These are phyloP conservation scores for Aspergillus sp. DNA, from an alignment of 2,329 filamentous ascomycete genomes.

Conservation along the genomic window DNA sequence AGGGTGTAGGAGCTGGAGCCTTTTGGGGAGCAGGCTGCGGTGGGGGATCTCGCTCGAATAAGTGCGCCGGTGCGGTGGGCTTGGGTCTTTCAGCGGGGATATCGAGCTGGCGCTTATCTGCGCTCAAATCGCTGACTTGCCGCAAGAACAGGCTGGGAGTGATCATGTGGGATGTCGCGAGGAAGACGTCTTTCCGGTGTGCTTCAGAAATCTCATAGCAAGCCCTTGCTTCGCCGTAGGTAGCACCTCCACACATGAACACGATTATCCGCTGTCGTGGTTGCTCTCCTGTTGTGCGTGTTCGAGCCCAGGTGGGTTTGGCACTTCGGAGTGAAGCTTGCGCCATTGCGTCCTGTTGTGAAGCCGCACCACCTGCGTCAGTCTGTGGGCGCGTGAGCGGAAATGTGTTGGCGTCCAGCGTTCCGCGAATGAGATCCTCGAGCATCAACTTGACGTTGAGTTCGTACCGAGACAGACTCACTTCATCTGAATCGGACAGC, in stretches of 20 bases:
- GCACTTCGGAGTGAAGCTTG: conserved; percentile 83
- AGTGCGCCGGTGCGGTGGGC: conserved; percentile 79
- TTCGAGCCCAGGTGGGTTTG: conserved; percentile 93
- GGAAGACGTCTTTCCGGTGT: conserved; percentile 79
- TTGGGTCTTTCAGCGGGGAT: conserved; percentile 80
- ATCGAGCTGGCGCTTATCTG: conserved; percentile 74
- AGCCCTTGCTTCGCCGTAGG: conserved; percentile 83
- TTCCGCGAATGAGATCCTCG: conserved; percentile 71
- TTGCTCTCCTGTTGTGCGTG: conserved; percentile 73
- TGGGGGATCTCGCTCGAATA: conserved; percentile 75
- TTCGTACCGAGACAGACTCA: conserved; percentile 84
- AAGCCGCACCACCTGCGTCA: conserved; percentile 46
- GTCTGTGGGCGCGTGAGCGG: conserved; percentile 74
- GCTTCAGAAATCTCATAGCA: conserved; percentile 84
- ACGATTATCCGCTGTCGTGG: conserved; percentile 89
- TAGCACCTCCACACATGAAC: conserved; percentile 94
- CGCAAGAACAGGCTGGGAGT: conserved; percentile 81
- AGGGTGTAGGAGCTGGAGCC: conserved; percentile 25
- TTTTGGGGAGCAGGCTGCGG: conserved; percentile 32
- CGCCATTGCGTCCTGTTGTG: conserved; percentile 55
- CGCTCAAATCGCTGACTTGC: conserved; percentile 78
- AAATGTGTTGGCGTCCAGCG: conserved; percentile 68
- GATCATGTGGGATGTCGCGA: conserved; percentile 90
- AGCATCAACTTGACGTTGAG: conserved; percentile 82
- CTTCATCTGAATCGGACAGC: conserved; percentile 70